phyloP scores from a whole-genome alignment of 2,329 filamentous ascomycete genomes.

The Passalora sequoiae region DNA sequence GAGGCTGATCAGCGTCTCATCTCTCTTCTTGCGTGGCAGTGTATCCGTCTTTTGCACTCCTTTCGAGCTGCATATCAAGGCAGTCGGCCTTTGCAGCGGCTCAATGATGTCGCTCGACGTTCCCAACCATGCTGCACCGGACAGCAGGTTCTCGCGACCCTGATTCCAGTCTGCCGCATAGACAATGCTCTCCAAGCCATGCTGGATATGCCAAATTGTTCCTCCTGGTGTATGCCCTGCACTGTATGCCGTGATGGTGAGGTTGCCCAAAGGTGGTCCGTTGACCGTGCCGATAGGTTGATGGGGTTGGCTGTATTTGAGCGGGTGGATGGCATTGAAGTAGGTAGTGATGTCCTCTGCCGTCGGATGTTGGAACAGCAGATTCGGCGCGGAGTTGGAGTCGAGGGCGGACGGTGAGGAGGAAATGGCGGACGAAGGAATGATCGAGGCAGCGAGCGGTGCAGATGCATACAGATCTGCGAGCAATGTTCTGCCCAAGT shows the following conservation, averaged over 20 bases:
- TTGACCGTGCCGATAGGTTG: constrained; percentile 82
- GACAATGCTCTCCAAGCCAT: constrained; percentile 92
- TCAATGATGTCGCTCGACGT: constrained; percentile 92
- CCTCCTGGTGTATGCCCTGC: constrained; percentile 93
- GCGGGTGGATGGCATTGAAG: constrained; percentile 81
- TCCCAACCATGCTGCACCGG: constrained; percentile 89
- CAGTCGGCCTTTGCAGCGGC: constrained; percentile 86
- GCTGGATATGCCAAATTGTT: constrained; percentile 98
- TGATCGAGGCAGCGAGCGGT: constrained; percentile 78
- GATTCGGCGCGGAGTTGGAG: constrained; percentile 57
- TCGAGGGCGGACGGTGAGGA: constrained; percentile 7
- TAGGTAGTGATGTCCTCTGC: constrained; percentile 86
- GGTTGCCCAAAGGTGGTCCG: constrained; percentile 79
- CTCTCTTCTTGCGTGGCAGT: constrained; percentile 67
- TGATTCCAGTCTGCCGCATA: constrained; percentile 99
- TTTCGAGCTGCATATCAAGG: constrained; percentile 83
- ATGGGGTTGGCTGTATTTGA: constrained; percentile 96
- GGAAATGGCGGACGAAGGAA: constrained; percentile 63
- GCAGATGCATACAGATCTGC: constrained; percentile 91
- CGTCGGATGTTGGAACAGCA: constrained; percentile 66
- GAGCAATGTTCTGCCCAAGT: constrained; percentile 81
- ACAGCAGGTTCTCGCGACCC: constrained; percentile 88
- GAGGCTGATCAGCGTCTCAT: constrained; percentile 78
- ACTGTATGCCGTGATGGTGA: constrained; percentile 95
- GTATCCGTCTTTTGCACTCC: constrained; percentile 65